These are phyloP conservation scores for Selaginella moellendorffii DNA, from an alignment of 75 land plant genomes.

Conservation along the genomic window DNA sequence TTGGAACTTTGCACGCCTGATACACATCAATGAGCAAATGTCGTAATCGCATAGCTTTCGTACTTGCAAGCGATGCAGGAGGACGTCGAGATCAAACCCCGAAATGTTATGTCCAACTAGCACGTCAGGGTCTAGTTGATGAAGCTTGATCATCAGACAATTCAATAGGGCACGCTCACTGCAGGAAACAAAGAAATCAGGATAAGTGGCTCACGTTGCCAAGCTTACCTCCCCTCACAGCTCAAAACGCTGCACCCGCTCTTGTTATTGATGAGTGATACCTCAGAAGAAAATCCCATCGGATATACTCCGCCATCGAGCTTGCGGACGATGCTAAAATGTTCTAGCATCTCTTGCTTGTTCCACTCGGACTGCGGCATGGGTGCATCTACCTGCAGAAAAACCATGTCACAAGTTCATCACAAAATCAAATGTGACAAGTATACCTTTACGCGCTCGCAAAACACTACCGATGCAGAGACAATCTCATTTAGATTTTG, in stretches of 20 bases:
- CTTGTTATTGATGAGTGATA: slow-evolving; percentile 54
- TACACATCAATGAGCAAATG: neutral
- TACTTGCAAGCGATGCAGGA: slow-evolving; percentile 88
- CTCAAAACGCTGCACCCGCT: slow-evolving; percentile 39
- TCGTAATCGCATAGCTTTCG: neutral
- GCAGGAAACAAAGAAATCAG: neutral
- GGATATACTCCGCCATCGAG: slow-evolving; percentile 92
- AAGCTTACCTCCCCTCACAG: slow-evolving; percentile 53
- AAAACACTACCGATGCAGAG: slow-evolving; percentile 72
- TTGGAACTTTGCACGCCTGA: slow-evolving; percentile 67
- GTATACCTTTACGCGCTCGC: slow-evolving; percentile 69
- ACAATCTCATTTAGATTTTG: slow-evolving; percentile 75
- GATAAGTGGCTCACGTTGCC: neutral
- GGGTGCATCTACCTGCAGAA: slow-evolving; percentile 62
- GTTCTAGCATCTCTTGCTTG: slow-evolving; percentile 45
- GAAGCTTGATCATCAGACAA: slow-evolving; percentile 63
- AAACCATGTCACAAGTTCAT: too few species aligned
- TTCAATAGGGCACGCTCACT: slow-evolving; percentile 91
- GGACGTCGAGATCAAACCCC: slow-evolving; percentile 93
- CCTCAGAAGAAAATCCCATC: slow-evolving; percentile 66
- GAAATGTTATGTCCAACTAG: slow-evolving; percentile 98
- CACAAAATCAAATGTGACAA: too few species aligned
- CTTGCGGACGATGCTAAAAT: slow-evolving; percentile 80
- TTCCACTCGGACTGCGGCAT: slow-evolving; percentile 88
- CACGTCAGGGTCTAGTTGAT: slow-evolving; percentile 89